These are phyloP conservation scores for Phytophthora pisi DNA, from an alignment of 352 stramenopile species.

Conservation along the genomic window DNA sequence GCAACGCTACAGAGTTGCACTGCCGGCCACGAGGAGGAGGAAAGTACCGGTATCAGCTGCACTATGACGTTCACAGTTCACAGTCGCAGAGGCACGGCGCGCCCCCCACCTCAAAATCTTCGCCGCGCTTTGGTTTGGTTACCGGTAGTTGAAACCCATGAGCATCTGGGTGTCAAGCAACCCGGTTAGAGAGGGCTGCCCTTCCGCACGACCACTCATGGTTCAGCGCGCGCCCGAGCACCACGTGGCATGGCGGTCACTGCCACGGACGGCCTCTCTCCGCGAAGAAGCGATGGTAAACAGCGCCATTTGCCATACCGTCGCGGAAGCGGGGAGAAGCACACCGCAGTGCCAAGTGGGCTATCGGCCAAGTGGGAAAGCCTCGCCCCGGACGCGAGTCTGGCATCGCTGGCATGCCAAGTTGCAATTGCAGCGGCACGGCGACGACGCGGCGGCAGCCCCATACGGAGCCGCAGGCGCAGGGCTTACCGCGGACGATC, in stretches of 20 bases:
- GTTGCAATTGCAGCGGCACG: neutral
- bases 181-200: neutral
- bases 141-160: neutral
- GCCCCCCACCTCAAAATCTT: neutral
- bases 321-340: neutral
- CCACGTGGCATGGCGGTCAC: neutral
- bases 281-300: neutral
- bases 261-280: neutral
- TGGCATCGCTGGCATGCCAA: neutral
- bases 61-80: neutral
- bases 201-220: neutral
- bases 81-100: constrained; percentile 17
- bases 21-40: neutral
- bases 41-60: neutral
- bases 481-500: constrained; percentile 11
- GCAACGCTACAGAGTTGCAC: neutral
- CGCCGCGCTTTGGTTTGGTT: neutral
- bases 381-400: too few relatives aligned
- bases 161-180: constrained; percentile 19
- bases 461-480: neutral
- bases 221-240: neutral
- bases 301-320: neutral
- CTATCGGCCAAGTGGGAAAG: neutral
- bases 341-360: neutral
- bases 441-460: neutral